phyloP scores from a whole-genome alignment of 495 filamentous ascomycete genomes.

The Podospora tetraspora region DNA sequence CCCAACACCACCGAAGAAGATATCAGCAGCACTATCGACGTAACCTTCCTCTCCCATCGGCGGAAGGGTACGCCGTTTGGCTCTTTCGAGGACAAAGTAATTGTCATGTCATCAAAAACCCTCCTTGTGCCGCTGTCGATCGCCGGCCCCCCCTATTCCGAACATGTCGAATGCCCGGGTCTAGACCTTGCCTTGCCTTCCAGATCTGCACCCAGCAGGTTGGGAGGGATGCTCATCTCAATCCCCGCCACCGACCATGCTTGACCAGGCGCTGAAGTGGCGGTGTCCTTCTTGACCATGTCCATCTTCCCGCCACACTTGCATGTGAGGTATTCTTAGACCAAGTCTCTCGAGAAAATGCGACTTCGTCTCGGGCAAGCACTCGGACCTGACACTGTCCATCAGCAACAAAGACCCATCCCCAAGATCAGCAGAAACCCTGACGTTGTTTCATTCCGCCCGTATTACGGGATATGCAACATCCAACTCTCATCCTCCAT shows the following conservation, averaged over 20 bases:
- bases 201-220: background rate
- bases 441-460: background rate
- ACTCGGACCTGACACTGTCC: too few species aligned
- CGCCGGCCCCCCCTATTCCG: background rate
- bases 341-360: too few species aligned
- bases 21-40: background rate
- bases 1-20: background rate
- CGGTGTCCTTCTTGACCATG: background rate
- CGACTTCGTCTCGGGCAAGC: too few species aligned
- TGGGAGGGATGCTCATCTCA: background rate
- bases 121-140: background rate
- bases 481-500: background rate
- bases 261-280: background rate
- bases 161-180: background rate
- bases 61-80: background rate
- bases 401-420: too few species aligned
- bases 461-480: background rate
- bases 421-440: too few species aligned
- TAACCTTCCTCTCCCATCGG: conserved; percentile 22
- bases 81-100: background rate
- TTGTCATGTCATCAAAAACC: too few species aligned
- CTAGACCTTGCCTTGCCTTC: background rate
- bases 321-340: too few species aligned
- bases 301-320: too few species aligned
- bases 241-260: background rate